A percentile compares a stretch with the other conserved stretches of the same genome.
phyloP scores from a whole-genome alignment of 192 early-diverging fungal species.

The Thamnidium elegans region DNA sequence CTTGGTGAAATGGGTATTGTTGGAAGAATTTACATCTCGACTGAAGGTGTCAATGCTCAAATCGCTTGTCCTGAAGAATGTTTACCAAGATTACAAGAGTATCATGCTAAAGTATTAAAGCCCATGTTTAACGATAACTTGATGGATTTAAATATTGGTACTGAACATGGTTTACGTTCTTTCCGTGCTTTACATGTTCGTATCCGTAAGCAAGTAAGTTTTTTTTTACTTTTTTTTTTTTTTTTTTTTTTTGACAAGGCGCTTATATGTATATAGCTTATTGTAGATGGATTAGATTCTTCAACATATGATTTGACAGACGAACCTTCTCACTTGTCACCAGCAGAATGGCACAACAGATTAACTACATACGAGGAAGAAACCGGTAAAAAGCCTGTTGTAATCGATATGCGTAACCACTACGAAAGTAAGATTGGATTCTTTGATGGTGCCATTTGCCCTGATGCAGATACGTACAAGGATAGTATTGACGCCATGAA shows the following conservation, averaged over 20 bases:
- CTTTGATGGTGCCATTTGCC: constrained; percentile 66
- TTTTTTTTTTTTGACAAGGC: constrained; percentile 1
- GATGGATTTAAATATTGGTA: constrained; percentile 65
- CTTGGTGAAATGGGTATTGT: constrained; percentile 53
- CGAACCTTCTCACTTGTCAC: constrained; percentile 64
- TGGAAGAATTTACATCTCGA: constrained; percentile 71
- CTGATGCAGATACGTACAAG: constrained; percentile 70
- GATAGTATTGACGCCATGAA: constrained; percentile 66
- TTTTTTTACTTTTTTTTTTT: neutral
- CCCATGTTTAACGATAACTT: constrained; percentile 29
- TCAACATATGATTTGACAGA: constrained; percentile 52
- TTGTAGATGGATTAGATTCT: constrained; percentile 54
- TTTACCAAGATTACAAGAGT: constrained; percentile 47
- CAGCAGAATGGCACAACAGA: constrained; percentile 65
- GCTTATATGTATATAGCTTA: constrained; percentile 38
- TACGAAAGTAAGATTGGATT: constrained; percentile 75
- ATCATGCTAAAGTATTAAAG: constrained; percentile 41
- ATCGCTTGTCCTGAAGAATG: constrained; percentile 60
- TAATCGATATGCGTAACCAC: constrained; percentile 80
- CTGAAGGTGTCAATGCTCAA: constrained; percentile 82
- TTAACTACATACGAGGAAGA: constrained; percentile 38
- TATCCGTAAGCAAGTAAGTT: constrained; percentile 51
- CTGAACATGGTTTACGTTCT: constrained; percentile 50
- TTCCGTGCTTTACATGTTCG: constrained; percentile 70
- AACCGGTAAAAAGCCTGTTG: constrained; percentile 40